Conservation (phyloP, 805 yeast genomes). For the Nakazawaea pomicola region DNA sequence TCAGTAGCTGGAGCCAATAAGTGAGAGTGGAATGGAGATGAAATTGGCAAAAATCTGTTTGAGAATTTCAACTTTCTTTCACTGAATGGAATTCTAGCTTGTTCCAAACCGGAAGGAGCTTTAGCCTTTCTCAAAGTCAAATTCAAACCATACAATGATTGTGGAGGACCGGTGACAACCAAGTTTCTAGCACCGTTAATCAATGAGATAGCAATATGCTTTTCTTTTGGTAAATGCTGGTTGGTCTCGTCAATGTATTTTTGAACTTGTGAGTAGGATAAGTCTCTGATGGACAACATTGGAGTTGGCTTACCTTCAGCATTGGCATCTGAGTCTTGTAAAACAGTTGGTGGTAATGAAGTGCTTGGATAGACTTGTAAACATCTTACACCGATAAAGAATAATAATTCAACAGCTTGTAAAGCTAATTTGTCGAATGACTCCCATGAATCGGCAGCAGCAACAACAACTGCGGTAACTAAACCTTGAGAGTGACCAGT, state of each 20-base stretch:
- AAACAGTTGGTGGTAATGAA: slow-evolving; percentile 86
- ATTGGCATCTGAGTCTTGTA: slow-evolving; percentile 86
- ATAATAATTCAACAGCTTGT: slow-evolving; percentile 79
- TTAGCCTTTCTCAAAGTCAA: slow-evolving; percentile 88
- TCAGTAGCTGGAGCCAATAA: slow-evolving; percentile 70
- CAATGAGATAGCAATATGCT: slow-evolving; percentile 85
- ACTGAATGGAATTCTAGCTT: slow-evolving; percentile 88
- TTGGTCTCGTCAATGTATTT: slow-evolving; percentile 79
- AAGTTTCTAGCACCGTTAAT: slow-evolving; percentile 93
- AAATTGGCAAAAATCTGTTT: slow-evolving; percentile 89
- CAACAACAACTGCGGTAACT: slow-evolving; percentile 83
- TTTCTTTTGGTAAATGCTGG: slow-evolving; percentile 86
- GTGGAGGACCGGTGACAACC: slow-evolving; percentile 98
- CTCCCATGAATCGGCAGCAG: slow-evolving; percentile 80
- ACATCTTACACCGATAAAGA: slow-evolving; percentile 92
- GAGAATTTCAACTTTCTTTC: slow-evolving; percentile 93
- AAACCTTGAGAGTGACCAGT: slow-evolving; percentile 92
- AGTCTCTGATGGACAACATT: slow-evolving; percentile 91
- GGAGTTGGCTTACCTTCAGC: slow-evolving; percentile 98
- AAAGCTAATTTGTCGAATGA: slow-evolving; percentile 66
- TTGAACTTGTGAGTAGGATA: slow-evolving; percentile 76
- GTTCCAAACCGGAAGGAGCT: slow-evolving; percentile 92
- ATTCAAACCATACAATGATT: slow-evolving; percentile 93
- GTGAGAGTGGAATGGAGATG: slow-evolving; percentile 96
- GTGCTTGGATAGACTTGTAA: slow-evolving; percentile 89